Percentiles rank a stretch among this genome's conserved stretches.
Evolutionary conservation across 306 rosid genomes (phyloP).

Genomic region (Begonia masoniana): DNA sequence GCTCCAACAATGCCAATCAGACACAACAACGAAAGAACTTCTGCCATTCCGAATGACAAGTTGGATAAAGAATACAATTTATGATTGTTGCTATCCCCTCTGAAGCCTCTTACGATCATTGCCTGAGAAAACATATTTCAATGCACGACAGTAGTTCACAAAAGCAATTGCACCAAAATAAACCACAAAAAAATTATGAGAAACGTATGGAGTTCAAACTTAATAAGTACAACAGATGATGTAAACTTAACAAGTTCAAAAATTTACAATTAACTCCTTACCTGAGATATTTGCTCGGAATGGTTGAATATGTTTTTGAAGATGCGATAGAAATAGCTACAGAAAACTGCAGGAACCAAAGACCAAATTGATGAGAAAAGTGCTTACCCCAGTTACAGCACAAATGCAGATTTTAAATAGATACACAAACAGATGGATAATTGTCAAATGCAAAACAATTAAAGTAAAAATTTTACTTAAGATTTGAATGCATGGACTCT

Average conservation of each 20-base stretch:
- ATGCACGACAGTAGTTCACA: neutral
- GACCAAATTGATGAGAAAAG: neutral
- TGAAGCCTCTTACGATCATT: conserved; percentile 90
- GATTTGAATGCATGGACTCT: no score
- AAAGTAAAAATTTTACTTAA: no score
- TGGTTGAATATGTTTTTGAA: conserved; percentile 91
- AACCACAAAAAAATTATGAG: no score
- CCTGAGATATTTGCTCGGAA: conserved; percentile 97
- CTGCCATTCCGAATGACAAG: conserved; percentile 49
- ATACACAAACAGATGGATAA: no score
- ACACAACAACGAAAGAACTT: conserved; percentile 45
- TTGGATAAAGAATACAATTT: conserved; percentile 68
- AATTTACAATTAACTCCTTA: conserved; percentile 6
- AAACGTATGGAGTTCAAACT: no score
- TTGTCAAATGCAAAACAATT: no score
- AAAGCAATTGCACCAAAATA: neutral
- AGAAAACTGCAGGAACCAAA: conserved; percentile 47
- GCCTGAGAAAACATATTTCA: conserved; percentile 40
- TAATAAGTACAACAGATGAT: no score
- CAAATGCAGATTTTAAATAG: no score
- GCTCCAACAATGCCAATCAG: conserved; percentile 48
- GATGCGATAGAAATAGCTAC: conserved; percentile 75
- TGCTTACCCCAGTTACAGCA: no score
- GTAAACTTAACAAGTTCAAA: neutral
- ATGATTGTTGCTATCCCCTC: conserved; percentile 60